A percentile compares a stretch with the other conserved stretches of the same genome.
Conservation (phyloP, 495 filamentous ascomycete genomes). For the Penicillium verhagenii region DNA sequence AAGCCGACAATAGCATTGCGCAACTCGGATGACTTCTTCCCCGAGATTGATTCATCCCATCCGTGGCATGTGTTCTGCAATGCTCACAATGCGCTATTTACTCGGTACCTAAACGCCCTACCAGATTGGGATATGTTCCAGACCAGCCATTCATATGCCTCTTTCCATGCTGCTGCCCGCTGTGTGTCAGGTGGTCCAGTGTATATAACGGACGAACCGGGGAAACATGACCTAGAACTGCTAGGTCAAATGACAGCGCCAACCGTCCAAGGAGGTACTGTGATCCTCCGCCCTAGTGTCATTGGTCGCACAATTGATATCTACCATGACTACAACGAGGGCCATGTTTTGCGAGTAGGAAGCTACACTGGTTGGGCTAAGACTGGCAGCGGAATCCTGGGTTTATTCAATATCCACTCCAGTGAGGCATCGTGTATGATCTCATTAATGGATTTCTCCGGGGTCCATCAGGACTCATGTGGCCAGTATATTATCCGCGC, state of each 20-base stretch:
- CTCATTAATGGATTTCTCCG: slow-evolving; percentile 68
- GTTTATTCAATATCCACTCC: slow-evolving; percentile 75
- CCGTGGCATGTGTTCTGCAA: slow-evolving; percentile 95
- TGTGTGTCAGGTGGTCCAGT: slow-evolving; percentile 90
- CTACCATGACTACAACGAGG: slow-evolving; percentile 73
- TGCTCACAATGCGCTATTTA: slow-evolving; percentile 85
- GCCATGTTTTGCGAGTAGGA: slow-evolving; percentile 71
- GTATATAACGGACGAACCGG: slow-evolving; percentile 88
- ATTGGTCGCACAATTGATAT: slow-evolving; percentile 67
- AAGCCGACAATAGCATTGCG: slow-evolving; percentile 68
- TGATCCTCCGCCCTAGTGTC: slow-evolving; percentile 72
- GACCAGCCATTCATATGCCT: slow-evolving; percentile 71
- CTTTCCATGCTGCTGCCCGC: slow-evolving; percentile 84
- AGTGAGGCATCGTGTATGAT: slow-evolving; percentile 62
- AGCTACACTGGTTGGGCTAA: slow-evolving; percentile 64
- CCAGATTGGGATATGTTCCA: slow-evolving; percentile 99
- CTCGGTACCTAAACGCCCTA: slow-evolving; percentile 66
- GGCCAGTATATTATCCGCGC: slow-evolving; percentile 67
- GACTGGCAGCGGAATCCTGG: slow-evolving; percentile 74
- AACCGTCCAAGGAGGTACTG: slow-evolving; percentile 64
- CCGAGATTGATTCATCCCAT: slow-evolving; percentile 71
- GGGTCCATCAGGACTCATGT: slow-evolving; percentile 44
- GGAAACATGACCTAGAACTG: slow-evolving; percentile 69
- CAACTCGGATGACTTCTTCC: slow-evolving; percentile 95
- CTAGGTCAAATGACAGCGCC: slow-evolving; percentile 74